Percentiles rank a stretch among this genome's conserved stretches.
Evolutionary conservation across 2,329 filamentous ascomycete species (phyloP).

Genomic region (Neodidymelliopsis sp.): DNA sequence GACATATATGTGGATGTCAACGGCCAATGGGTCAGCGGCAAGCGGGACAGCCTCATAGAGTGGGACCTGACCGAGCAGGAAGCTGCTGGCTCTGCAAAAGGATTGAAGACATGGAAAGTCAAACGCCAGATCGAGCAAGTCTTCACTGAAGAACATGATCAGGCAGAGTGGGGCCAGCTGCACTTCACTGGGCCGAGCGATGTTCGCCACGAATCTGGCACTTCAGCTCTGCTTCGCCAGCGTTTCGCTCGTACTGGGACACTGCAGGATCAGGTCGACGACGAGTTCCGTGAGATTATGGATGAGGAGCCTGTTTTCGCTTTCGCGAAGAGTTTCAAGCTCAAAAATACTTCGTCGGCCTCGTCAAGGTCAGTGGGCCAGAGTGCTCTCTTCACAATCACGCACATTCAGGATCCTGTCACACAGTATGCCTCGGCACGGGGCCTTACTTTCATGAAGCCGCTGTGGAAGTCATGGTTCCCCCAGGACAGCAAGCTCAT

Average conservation of each 20-base stretch:
- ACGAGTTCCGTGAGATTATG: slow-evolving; percentile 72
- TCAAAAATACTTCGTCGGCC: slow-evolving; percentile 25
- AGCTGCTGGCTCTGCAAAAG: slow-evolving; percentile 44
- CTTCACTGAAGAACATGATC: slow-evolving; percentile 76
- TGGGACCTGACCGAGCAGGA: slow-evolving; percentile 68
- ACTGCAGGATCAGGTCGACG: slow-evolving; percentile 71
- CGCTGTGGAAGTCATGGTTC: slow-evolving; percentile 82
- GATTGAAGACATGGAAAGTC: slow-evolving; percentile 72
- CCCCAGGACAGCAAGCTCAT: slow-evolving; percentile 68
- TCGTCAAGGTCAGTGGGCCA: slow-evolving; percentile 18
- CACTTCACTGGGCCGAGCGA: slow-evolving; percentile 76
- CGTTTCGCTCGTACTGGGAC: slow-evolving; percentile 73
- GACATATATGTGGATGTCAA: slow-evolving; percentile 59
- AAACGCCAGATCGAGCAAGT: slow-evolving; percentile 68
- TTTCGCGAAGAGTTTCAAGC: slow-evolving; percentile 59
- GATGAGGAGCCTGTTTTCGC: slow-evolving; percentile 84
- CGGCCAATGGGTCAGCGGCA: slow-evolving; percentile 80
- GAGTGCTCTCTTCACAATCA: slow-evolving; percentile 76
- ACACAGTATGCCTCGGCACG: slow-evolving; percentile 80
- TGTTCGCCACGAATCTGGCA: slow-evolving; percentile 74
- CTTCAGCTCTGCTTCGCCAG: slow-evolving; percentile 69
- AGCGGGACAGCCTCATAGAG: slow-evolving; percentile 71
- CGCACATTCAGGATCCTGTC: slow-evolving; percentile 78
- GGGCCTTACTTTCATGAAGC: slow-evolving; percentile 79
- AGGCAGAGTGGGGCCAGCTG: slow-evolving; percentile 83